Evolutionary conservation across 805 yeast genomes (phyloP), one percentile per base, ranked within the genome.

Genomic region (Brettanomyces custersianus): DNA sequence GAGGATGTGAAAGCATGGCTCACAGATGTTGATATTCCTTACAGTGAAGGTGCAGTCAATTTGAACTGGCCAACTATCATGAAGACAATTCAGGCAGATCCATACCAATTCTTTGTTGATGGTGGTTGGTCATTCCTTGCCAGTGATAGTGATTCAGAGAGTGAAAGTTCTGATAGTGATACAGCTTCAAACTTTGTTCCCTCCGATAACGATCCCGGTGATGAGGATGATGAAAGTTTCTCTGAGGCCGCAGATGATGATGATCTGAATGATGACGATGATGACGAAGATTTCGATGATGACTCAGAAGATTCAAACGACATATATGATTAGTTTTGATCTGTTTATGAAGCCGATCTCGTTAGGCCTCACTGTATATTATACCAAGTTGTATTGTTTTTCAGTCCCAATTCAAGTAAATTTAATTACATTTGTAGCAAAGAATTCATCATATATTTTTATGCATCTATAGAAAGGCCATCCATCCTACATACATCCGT

Each of bases 61-160:
- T 77, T 92, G 73, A 87, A 86, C 63, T 92, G 98, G 98, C 68
- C 77, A 11, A 80, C 87, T 18, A 88, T 92, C 54, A 90, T 92
- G 96, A 90, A 87, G 62, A 86, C 96, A 0, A 77, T 90, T 43
- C 76, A 72, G 45, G 78, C 87, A 4, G 96, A 92, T 58, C 97
- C 98, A 11, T 86, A 86, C 55, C 90, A 86, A 53, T 92, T 92
- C 64, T 92, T 88, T 60, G 63, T 73, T 33, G 94, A 85, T 51
- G 98, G 97, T 38, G 98, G 98, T 36, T 92, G 98, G 98, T 72
- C 76, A 20, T 86, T 92, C 72, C 72, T 92, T 58, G 84, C 87
- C 20, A 90, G 92, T 29, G 90, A 79, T 31, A 87, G 88, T 16
- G 95, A 80, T 40, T 81, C 73, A 34, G 94, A 76, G 42, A 74